Evolutionary conservation across 805 yeast genomes (phyloP), one percentile per base, ranked within the genome.

Genomic region (Yamadazyma sp.): DNA sequence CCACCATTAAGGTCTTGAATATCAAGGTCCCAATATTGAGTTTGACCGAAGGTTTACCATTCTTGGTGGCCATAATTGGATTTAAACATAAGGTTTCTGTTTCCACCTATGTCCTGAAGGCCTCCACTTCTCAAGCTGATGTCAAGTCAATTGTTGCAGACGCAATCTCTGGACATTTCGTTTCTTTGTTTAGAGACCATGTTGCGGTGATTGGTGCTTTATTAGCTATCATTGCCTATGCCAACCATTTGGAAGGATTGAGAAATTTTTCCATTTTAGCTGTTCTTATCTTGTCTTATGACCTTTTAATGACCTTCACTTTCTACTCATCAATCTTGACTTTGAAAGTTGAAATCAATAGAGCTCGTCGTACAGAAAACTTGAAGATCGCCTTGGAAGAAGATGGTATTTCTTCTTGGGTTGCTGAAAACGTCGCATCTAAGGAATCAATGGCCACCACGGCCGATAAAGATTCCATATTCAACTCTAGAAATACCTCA

Each of bases 21-120:
- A 64, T 77, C 31, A 75, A 74, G 35, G 81, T 91, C 21, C 80
- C 95, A 6, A 68, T 87, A 38, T 67, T 85, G 38, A 78, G 86
- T 38, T 70, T 91, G 47, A 77, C 89, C 40, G 97, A 91, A 64
- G 97, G 97, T 22, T 64, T 91, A 31, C 99, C 99, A 15, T 91
- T 91, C 61, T 74, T 91, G 54, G 95, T 91, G 15, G 88, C 95
- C 14, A 82, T 88, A 4, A 78, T 91, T 54, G 99, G 98, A 2
- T 91, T 91, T 63, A 89, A 87, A 57, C 84, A 86, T 58, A 88
- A 90, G 53, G 76, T 87, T 13, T 70, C 78, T 9, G 72, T 89
- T 46, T 83, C 96, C 1, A 64, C 74, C 14, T 74, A 77, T 31
- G 80, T 82, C 16, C 53, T 77, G 50, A 59, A 63, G 26, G 66